A percentile compares a stretch with the other conserved stretches of the same genome.
phyloP scores from a whole-genome alignment of 306 rosid genomes.

The Pterocarpus santalinus region DNA sequence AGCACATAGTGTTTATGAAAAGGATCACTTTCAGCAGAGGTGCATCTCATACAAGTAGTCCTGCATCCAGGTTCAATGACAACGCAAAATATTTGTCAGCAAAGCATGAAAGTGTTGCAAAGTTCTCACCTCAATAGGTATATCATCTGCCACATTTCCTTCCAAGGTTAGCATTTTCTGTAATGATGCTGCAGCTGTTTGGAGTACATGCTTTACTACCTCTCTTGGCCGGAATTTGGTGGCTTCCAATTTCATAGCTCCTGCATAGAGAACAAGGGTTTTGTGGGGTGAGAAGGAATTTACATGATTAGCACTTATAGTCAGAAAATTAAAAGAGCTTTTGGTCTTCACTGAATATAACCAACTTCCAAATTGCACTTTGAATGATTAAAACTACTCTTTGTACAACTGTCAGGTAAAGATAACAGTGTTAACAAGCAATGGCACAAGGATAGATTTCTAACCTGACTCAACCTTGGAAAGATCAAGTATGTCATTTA shows the following conservation, averaged over 20 bases:
- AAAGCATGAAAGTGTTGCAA: background rate
- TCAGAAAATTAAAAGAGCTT: slow-evolving; percentile 24
- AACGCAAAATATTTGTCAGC: background rate
- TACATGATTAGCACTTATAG: slow-evolving; percentile 16
- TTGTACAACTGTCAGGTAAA: slow-evolving; percentile 5
- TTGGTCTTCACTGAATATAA: slow-evolving; percentile 19
- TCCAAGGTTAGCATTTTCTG: slow-evolving; percentile 85
- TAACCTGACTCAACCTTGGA: slow-evolving; percentile 99
- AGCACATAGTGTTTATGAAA: background rate
- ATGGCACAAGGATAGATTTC: slow-evolving; percentile 41
- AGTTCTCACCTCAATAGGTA: slow-evolving; percentile 83
- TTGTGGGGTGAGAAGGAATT: slow-evolving; percentile 29
- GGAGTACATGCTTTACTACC: slow-evolving; percentile 94
- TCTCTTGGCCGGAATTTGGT: slow-evolving; percentile 94
- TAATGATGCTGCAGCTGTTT: slow-evolving; percentile 96
- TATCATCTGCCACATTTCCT: slow-evolving; percentile 89
- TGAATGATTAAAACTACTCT: slow-evolving; percentile 15
- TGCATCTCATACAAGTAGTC: background rate
- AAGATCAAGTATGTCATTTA: slow-evolving; percentile 97
- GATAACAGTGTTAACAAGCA: slow-evolving; percentile 1
- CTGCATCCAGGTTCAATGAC: background rate
- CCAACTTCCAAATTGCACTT: background rate
- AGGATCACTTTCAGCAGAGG: background rate
- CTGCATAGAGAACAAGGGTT: slow-evolving; percentile 48
- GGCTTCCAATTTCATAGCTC: slow-evolving; percentile 98